Percentiles rank a stretch among this genome's conserved stretches.
Conservation (phyloP, 176 grass and related monocot species). For the Neostapfia colusana region DNA sequence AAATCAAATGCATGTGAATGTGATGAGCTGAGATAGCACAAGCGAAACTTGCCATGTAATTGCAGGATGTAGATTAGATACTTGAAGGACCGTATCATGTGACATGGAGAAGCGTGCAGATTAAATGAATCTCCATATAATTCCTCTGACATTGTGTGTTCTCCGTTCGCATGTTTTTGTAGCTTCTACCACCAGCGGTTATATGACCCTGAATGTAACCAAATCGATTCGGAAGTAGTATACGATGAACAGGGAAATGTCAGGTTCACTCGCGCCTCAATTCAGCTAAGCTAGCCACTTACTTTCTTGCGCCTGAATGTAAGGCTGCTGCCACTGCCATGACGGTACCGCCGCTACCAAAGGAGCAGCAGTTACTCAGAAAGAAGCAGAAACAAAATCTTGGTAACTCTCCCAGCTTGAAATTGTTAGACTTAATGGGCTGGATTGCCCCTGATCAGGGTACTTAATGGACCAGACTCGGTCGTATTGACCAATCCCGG, state of each 20-base stretch:
- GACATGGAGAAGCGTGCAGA: neutral
- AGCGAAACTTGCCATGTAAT: constrained; percentile 26
- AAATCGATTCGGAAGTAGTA: neutral
- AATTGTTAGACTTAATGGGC: no score
- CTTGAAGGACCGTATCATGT: neutral
- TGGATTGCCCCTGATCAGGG: no score
- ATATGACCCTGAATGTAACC: neutral
- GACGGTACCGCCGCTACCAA: neutral
- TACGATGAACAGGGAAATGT: neutral
- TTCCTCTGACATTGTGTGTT: neutral
- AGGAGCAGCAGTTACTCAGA: neutral
- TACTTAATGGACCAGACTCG: no score
- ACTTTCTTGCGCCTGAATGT: neutral
- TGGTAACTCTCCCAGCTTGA: no score
- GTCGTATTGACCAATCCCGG: no score
- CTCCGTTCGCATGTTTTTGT: neutral
- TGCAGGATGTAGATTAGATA: constrained; percentile 32
- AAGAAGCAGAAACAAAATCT: neutral
- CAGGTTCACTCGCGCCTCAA: neutral
- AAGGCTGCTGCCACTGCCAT: constrained; percentile 18
- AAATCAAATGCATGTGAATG: constrained; percentile 25
- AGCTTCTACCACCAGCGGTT: neutral
- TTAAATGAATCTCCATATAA: neutral
- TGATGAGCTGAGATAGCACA: constrained; percentile 31
- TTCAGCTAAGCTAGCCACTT: constrained; percentile 5